Percentiles rank a stretch among this genome's conserved stretches.
These are phyloP conservation scores for Macrophomina pseudophaseolina DNA, from an alignment of 2,329 filamentous ascomycete genomes.

Conservation along the genomic window DNA sequence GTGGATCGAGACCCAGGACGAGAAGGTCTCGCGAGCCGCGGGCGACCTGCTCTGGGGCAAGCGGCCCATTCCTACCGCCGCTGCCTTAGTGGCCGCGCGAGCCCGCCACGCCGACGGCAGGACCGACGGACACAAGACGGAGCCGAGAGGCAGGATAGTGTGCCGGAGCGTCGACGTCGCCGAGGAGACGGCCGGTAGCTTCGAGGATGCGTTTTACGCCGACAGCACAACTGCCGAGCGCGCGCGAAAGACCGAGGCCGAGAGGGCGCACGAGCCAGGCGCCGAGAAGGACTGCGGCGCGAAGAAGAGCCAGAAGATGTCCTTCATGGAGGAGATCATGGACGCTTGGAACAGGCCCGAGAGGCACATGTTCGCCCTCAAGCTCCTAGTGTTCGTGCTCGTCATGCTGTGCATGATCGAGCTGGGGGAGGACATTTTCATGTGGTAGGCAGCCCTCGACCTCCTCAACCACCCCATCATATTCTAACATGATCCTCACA, in stretches of 20 bases:
- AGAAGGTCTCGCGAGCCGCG: slow-evolving; percentile 8
- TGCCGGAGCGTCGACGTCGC: slow-evolving; percentile 25
- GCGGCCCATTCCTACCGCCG: slow-evolving; percentile 18
- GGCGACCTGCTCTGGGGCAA: slow-evolving; percentile 24
- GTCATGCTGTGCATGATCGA: slow-evolving; percentile 26
- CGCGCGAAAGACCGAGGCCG: slow-evolving; percentile 9
- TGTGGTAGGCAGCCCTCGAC: background rate
- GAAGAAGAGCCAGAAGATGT: slow-evolving; percentile 17
- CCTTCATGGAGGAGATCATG: slow-evolving; percentile 8
- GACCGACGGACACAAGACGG: background rate
- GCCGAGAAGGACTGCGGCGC: background rate
- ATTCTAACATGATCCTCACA: slow-evolving; percentile 1
- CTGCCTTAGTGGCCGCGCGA: slow-evolving; percentile 8
- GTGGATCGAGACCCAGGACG: slow-evolving; percentile 15
- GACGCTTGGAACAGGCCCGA: slow-evolving; percentile 19
- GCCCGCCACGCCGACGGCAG: slow-evolving; percentile 1
- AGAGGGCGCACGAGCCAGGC: background rate
- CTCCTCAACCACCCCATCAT: too few relatives aligned
- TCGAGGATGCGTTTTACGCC: slow-evolving; percentile 21
- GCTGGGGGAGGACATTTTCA: slow-evolving; percentile 14
- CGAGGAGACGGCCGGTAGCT: slow-evolving; percentile 5
- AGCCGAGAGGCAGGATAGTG: slow-evolving; percentile 12
- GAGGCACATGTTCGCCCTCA: slow-evolving; percentile 20
- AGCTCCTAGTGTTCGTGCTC: slow-evolving; percentile 18
- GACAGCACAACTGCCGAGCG: slow-evolving; percentile 10